Evolutionary conservation across 108 stramenopile species (phyloP).

Genomic region (Nitzschia putrida): DNA sequence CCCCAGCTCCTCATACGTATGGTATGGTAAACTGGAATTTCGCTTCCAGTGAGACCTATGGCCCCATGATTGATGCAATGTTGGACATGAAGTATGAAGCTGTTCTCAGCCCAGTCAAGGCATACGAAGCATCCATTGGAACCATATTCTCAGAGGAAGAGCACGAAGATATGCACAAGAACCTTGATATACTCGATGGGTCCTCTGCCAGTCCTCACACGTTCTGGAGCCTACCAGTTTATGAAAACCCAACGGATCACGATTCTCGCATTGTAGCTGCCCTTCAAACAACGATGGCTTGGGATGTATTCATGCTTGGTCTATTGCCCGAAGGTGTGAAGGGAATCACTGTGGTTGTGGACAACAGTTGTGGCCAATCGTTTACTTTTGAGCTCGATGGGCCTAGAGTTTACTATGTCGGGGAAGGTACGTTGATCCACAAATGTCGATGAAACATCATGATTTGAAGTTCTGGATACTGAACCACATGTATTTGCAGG

Average conservation of each 20-base stretch:
- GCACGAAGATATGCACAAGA: background rate
- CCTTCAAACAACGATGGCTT: background rate
- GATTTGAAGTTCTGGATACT: too few relatives aligned
- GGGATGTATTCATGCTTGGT: background rate
- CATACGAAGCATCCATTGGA: too few relatives aligned
- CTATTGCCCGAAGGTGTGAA: background rate
- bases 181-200: background rate
- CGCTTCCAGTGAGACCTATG: too few relatives aligned
- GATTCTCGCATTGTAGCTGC: background rate
- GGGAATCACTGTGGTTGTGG: conserved; percentile 1
- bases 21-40: too few relatives aligned
- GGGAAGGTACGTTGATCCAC: background rate
- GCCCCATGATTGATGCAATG: too few relatives aligned
- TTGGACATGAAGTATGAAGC: too few relatives aligned
- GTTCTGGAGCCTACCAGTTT: background rate
- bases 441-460: too few relatives aligned
- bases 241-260: background rate
- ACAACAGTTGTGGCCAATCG: background rate
- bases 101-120: too few relatives aligned
- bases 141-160: background rate
- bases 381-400: background rate
- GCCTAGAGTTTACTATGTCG: background rate
- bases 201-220: background rate
- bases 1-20: too few relatives aligned
- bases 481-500: background rate